Base-by-base conservation (phyloP, 139 green algal species). In the Chlorella sp. region DNA sequence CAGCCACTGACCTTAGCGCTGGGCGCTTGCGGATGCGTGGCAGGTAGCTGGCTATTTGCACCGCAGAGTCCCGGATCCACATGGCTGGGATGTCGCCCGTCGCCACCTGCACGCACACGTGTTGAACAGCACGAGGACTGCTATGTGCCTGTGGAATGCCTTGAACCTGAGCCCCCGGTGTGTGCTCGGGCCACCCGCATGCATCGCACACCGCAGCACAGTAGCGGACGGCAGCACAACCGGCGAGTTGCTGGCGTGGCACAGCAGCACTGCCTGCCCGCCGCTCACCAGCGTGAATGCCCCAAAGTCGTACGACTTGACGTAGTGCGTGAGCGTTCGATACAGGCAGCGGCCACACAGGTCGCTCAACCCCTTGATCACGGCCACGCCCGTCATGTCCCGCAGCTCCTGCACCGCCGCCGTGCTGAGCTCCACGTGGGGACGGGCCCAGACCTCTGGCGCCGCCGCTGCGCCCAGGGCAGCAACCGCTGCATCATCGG, bases 11-110 rank as follows among this genome's bases (percentile, higher is more conserved):
- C 35, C 86, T 49, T 35, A 91, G 69, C 31, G 66, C 70, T 0
- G 83, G 86, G 5, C 76, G 76, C 35, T 42, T 49, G 1, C 31
- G 30, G 2, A 91, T 66, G 2, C 85, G 62, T 14, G 83, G 82
- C 31, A 91, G 49, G 66, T 90, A 88, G 4, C 80, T 76, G 1
- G 69, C 72, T 62, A 91, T 77, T 51, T 91, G 86, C 5, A 89
- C 84, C 26, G 79, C 71, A n/a, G 67, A 78, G 76, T 89, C 84
- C 0, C 84, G 65, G 5, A 82, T 74, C 82, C 84, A 89, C 82
- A 88, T 87, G 31, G 82, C 74, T 17, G 73, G 69, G 32, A 89
- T 85, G 50, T 89, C 84, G 2, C 82, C 82, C 32, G 78, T 77
- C 1, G 71, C 0, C 3, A 34, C n/a, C 26, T 34, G 24, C 4